phyloP scores from a whole-genome alignment of 257 asterid species.

The Solanum pinnatisectum region DNA sequence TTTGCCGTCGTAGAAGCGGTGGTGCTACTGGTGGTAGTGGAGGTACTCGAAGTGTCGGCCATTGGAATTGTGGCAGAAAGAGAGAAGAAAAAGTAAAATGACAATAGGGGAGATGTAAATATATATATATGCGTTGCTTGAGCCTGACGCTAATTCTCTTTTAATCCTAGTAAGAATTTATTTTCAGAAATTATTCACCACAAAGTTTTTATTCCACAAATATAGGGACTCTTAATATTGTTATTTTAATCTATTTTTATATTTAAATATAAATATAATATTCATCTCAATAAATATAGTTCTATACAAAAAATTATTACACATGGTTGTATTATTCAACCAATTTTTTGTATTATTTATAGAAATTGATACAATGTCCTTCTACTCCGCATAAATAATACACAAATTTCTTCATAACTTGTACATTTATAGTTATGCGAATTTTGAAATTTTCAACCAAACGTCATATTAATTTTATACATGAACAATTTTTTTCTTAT shows the following conservation, averaged over 20 bases:
- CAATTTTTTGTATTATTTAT: too few relatives aligned
- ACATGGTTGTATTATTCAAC: too few relatives aligned
- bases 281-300: too few relatives aligned
- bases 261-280: neutral
- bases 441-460: too few relatives aligned
- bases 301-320: neutral
- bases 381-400: too few relatives aligned
- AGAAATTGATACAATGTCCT: neutral
- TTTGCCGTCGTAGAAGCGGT: conserved; percentile 1
- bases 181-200: neutral
- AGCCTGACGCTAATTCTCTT: neutral
- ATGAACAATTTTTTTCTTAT: too few relatives aligned
- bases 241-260: neutral
- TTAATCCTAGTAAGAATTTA: too few relatives aligned
- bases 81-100: neutral
- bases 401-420: too few relatives aligned
- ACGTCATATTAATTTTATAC: too few relatives aligned
- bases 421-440: too few relatives aligned
- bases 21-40: neutral
- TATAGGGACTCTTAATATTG: neutral
- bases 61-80: neutral
- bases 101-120: neutral
- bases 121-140: neutral
- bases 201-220: neutral
- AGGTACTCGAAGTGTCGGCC: neutral